A percentile compares a stretch with the other conserved stretches of the same genome.
phyloP scores from a whole-genome alignment of 129 eudicot genomes.

The Logfia minima region DNA sequence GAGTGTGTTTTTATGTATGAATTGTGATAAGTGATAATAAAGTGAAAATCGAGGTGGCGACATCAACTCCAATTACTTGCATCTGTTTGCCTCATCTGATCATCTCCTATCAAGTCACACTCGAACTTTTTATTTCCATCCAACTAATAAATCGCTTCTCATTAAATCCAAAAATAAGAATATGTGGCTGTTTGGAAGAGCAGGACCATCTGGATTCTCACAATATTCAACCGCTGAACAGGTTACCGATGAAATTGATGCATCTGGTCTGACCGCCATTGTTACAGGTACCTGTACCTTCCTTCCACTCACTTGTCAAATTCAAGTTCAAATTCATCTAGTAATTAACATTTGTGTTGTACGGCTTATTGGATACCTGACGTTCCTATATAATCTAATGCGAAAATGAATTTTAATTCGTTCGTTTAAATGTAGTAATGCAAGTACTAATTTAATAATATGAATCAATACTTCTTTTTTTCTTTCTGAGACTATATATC shows the following conservation, averaged over 20 bases:
- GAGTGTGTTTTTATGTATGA: too few species aligned
- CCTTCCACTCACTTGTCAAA: background rate
- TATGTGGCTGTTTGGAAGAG: slow-evolving; percentile 56
- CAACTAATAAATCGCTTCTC: background rate
- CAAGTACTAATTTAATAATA: background rate
- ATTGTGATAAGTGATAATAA: too few species aligned
- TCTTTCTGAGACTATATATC: too few species aligned
- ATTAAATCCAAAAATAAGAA: background rate
- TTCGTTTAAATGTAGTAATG: too few species aligned
- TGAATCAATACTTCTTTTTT: too few species aligned
- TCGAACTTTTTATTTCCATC: too few species aligned
- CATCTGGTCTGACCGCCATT: slow-evolving; percentile 89
- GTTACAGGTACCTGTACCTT: slow-evolving; percentile 57
- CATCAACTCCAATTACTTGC: too few species aligned
- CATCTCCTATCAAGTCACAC: too few species aligned
- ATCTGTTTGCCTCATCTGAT: too few species aligned
- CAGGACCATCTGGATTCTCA: slow-evolving; percentile 82
- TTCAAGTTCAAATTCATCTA: too few species aligned
- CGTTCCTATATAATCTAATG: background rate
- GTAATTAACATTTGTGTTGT: background rate
- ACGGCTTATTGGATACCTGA: background rate
- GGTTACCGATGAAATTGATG: slow-evolving; percentile 73
- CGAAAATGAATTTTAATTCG: background rate
- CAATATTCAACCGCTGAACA: slow-evolving; percentile 67
- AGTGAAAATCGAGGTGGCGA: too few species aligned